Percentiles rank a stretch among this genome's conserved stretches.
phyloP scores from a whole-genome alignment of 768 basidiomycete species.

The Suillus subaureus region DNA sequence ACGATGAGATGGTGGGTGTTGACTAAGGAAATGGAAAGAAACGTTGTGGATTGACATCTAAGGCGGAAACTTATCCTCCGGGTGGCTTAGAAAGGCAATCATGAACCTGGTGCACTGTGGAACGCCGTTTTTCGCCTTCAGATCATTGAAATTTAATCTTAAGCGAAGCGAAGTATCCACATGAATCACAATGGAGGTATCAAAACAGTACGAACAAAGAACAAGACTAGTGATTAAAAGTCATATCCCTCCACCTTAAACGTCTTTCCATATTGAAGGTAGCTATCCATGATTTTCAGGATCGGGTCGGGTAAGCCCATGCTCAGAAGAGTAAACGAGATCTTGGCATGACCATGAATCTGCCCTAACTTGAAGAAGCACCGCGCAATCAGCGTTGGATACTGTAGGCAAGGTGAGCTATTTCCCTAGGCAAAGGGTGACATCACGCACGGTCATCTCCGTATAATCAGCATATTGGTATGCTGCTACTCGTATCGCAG shows the following conservation, averaged over 20 bases:
- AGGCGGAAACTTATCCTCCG: conserved; percentile 7
- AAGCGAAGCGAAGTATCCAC: conserved; percentile 3
- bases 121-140: background rate
- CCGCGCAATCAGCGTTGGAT: conserved; percentile 87
- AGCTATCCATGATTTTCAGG: conserved; percentile 91
- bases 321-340: conserved; percentile 88
- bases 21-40: background rate
- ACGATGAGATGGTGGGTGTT: conserved; percentile 1
- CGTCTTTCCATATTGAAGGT: conserved; percentile 81
- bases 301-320: conserved; percentile 93
- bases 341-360: conserved; percentile 92
- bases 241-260: conserved; percentile 90
- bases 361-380: conserved; percentile 93
- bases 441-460: conserved; percentile 77
- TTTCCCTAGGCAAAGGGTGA: background rate
- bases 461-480: conserved; percentile 91
- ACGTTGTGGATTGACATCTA: conserved; percentile 8
- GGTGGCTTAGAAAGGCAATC: conserved; percentile 13
- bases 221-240: conserved; percentile 48
- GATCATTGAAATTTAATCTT: background rate
- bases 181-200: conserved; percentile 1
- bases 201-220: background rate
- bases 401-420: conserved; percentile 45
- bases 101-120: background rate
- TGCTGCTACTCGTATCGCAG: conserved; percentile 88